A percentile compares a stretch with the other conserved stretches of the same genome.
Conservation (phyloP, 495 filamentous ascomycete species). For the Sporormia fimetaria region DNA sequence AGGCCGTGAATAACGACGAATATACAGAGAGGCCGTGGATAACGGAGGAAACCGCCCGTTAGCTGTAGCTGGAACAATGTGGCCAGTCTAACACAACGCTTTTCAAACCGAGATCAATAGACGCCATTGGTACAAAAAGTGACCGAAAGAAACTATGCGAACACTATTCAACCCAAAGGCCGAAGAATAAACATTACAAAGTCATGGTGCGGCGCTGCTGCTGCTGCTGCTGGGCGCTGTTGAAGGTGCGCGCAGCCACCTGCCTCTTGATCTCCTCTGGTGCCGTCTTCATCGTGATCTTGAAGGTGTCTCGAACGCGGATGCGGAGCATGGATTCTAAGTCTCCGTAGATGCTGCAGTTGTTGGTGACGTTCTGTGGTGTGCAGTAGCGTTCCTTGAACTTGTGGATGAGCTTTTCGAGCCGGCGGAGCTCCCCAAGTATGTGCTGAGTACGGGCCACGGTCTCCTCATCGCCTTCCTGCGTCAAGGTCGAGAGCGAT, state of each 20-base stretch:
- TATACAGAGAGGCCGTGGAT: too few species aligned
- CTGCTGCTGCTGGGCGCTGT: neutral
- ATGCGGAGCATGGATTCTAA: constrained; percentile 21
- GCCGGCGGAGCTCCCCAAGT: constrained; percentile 18
- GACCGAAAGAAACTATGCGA: too few species aligned
- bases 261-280: constrained; percentile 23
- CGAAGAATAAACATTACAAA: too few species aligned
- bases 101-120: too few species aligned
- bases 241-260: constrained; percentile 8
- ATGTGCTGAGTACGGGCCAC: constrained; percentile 16
- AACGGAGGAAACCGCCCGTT: too few species aligned
- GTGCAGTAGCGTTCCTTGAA: constrained; percentile 23
- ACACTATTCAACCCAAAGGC: too few species aligned
- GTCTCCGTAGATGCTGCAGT: constrained; percentile 15
- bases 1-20: too few species aligned
- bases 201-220: constrained; percentile 1
- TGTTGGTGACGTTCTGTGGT: constrained; percentile 7
- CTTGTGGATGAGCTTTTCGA: constrained; percentile 25
- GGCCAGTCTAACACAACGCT: too few species aligned
- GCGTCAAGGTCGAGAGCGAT: constrained; percentile 10
- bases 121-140: too few species aligned
- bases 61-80: too few species aligned
- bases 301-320: constrained; percentile 22
- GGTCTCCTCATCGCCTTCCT: constrained; percentile 19
- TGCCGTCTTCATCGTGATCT: constrained; percentile 18